Conservation (phyloP, 1,284 basidiomycete genomes). For the Ustilago bromivora region DNA sequence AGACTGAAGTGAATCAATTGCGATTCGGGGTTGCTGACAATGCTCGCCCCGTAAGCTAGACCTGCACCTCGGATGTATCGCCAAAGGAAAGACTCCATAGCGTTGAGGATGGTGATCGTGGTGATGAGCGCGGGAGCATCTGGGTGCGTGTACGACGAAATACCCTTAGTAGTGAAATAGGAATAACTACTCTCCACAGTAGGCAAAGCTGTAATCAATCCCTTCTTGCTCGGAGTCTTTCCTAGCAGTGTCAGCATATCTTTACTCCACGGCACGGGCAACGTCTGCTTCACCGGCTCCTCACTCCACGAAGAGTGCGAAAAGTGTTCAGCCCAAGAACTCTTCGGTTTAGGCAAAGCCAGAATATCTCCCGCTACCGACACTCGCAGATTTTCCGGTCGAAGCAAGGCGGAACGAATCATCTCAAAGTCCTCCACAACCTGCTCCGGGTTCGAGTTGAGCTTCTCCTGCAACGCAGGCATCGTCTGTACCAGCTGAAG, state of each 20-base stretch:
- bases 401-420: slow-evolving; percentile 62
- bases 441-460: slow-evolving; percentile 70
- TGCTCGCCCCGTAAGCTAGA: slow-evolving; percentile 86
- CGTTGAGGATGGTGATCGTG: slow-evolving; percentile 89
- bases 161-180: slow-evolving; percentile 81
- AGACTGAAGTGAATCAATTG: slow-evolving; percentile 84
- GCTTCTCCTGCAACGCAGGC: slow-evolving; percentile 79
- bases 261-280: slow-evolving; percentile 78
- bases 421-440: slow-evolving; percentile 59
- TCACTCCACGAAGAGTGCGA: slow-evolving; percentile 15
- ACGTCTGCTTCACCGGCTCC: slow-evolving; percentile 70
- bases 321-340: slow-evolving; percentile 38
- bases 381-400: slow-evolving; percentile 84
- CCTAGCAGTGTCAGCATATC: slow-evolving; percentile 83
- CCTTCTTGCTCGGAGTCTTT: slow-evolving; percentile 77
- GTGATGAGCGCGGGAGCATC: slow-evolving; percentile 87
- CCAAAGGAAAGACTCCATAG: slow-evolving; percentile 95
- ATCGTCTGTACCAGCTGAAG: slow-evolving; percentile 83
- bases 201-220: slow-evolving; percentile 85
- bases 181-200: slow-evolving; percentile 95
- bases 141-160: slow-evolving; percentile 73
- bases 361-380: slow-evolving; percentile 88
- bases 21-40: slow-evolving; percentile 82
- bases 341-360: slow-evolving; percentile 78
- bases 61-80: slow-evolving; percentile 66